Evolutionary conservation across 441 rosid genomes (phyloP), one percentile per base, ranked within the genome.

Genomic region (Brassica hybrid): DNA sequence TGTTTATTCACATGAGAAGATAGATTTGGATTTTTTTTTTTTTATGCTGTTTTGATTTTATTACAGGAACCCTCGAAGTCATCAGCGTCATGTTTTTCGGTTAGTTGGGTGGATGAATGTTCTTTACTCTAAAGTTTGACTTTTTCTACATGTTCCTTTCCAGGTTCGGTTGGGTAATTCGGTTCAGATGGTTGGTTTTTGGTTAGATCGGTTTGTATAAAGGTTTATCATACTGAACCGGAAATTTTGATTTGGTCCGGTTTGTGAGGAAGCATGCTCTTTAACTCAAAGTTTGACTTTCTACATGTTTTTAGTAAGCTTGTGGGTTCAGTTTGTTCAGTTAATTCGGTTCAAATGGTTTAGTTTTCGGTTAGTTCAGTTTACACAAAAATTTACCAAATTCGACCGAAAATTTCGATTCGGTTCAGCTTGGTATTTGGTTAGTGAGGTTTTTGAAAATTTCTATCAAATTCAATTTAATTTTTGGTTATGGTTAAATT

Each of bases 31-130:
- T 34, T 10, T 34, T 10, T 13, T 5, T 43, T 23, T 12, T n/a
- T n/a, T n/a, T n/a, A n/a, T 14, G 3, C 3, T 13, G 32, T 34
- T 67, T 27, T 41, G 67, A 43, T 41, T 67, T 59, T 67, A 75
- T 75, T 75, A 75, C 74, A 60, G 0, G 38, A 75, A 60, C n/a
- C 70, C 34, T 30, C 67, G 5, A 48, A 41, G 58, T 74, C 32
- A 13, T 59, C 67, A 43, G 18, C 78, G 59, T 67, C 50, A 64
- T 64, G 48, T n/a, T n/a, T 75, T 36, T 27, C 48, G 23, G 67
- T 57, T 57, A 25, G 16, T 75, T 67, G 50, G 45, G 60, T 43
- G 67, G 67, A 66, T 17, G 11, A 18, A 65, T 65, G 19, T 38
- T 74, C 70, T 50, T 73, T 18, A 18, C 70, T 50, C 23, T 34